Evolutionary conservation across 768 basidiomycete genomes (phyloP), one percentile per base, ranked within the genome.

Genomic region (Leccinum aurantiacum): DNA sequence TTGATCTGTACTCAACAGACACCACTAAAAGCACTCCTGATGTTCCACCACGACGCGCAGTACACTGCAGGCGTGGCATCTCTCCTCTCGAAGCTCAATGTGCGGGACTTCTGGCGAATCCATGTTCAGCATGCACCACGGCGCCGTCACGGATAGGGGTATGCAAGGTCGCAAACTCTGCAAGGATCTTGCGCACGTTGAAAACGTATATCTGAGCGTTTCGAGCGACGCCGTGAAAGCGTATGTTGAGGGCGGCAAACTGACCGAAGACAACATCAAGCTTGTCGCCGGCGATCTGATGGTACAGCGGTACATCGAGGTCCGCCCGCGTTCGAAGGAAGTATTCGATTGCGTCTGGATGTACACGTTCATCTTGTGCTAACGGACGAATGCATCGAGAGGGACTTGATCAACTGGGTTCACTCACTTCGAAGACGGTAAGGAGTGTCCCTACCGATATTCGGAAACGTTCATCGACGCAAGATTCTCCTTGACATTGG

Each of bases 141-240:
- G 85, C 58, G 95, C 89, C 4, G 87, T 89, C 31, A 96, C 97
- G 11, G 97, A 99, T 77, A 98, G 94, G 85, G 94, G 85, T 22
- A 88, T 92, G 13, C 82, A 98, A 53, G 96, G 96, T 53, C 86
- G 86, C 67, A 98, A 97, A 76, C 80, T 98, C 53, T 86, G 95
- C 63, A 97, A 93, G 71, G 93, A 98, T 73, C 77, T 98, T 37
- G 87, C 79, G n/a, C 90, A 90, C 33, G 95, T 99, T 65, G 90
- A 93, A 79, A 91, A 87, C 57, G 93, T 86, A 0, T 81, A 98
- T 24, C 92, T 94, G 9, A 76, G 77, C 25, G 84, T 97, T 33
- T 73, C 91, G 10, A 93, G 92, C 67, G 91, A 93, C 47, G 85
- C 83, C 10, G 85, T 98, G 70, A 94, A 91, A 76, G 76, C 70